A percentile compares a stretch with the other conserved stretches of the same genome.
phyloP scores from a whole-genome alignment of 2,329 filamentous ascomycete genomes.

The Meredithiella fracta region DNA sequence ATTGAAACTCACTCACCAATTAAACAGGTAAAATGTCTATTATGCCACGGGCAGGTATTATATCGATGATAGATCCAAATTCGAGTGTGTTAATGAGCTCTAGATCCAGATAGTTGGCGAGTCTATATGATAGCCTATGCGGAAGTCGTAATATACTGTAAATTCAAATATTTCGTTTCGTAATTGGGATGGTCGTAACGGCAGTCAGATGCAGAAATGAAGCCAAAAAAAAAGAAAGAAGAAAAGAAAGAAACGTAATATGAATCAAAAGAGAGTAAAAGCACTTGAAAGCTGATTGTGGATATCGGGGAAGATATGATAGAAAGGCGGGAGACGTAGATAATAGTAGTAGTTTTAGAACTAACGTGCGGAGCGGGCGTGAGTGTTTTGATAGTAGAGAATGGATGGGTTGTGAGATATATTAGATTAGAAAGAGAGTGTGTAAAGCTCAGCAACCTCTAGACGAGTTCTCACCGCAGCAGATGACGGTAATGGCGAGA shows the following conservation, averaged over 20 bases:
- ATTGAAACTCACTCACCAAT: neutral
- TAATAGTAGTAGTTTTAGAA: no score
- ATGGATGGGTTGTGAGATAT: neutral
- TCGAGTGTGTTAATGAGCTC: neutral
- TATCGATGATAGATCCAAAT: neutral
- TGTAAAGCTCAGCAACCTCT: neutral
- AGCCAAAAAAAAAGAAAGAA: neutral
- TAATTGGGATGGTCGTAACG: neutral
- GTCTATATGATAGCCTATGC: slow-evolving; percentile 1
- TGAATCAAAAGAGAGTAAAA: neutral
- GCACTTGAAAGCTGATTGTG: neutral
- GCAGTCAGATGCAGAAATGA: slow-evolving; percentile 3
- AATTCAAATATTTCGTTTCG: slow-evolving; percentile 1
- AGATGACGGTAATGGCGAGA: neutral
- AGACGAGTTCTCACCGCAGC: neutral
- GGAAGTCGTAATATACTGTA: neutral
- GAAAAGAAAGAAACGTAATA: neutral
- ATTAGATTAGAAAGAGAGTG: neutral
- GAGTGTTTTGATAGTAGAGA: neutral
- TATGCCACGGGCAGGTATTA: neutral
- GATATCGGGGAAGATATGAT: neutral
- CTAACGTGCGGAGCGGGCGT: neutral
- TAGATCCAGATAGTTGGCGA: neutral
- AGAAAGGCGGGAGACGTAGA: neutral
- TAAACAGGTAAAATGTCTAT: neutral